Evolutionary conservation across 176 grass and related monocot genomes (phyloP), one percentile per base, ranked within the genome.

Genomic region (Rhynchospora pubera): DNA sequence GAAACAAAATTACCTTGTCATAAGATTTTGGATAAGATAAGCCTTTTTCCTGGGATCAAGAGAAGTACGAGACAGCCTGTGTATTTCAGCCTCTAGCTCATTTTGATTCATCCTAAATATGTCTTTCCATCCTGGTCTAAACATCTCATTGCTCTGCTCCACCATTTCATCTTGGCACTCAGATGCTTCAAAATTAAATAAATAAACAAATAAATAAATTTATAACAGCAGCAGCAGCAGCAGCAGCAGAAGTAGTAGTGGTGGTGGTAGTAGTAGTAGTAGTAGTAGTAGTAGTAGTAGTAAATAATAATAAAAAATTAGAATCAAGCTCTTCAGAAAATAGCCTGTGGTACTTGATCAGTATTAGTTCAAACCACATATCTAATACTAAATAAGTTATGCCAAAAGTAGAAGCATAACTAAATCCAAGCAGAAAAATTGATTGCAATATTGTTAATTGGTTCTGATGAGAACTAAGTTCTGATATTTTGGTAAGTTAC

Each of bases 1-100:
- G 22, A 15, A 62, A 7, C 12, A 62, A 32, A 57, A 75, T 71
- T 63, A 94, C 94, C 94, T 97, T 16, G 94, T 97, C 94, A 97
- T 97, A 24, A 97, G 90, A 84, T 97, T 97, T 85, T 97, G 94
- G 23, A 97, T 94, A 78, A 97, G 85, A 90, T 97, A 97, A 53
- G 94, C 94, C 70, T 92, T 97, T 70, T 91, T 87, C 56, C 91
- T 83, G 68, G 91, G 91, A 83, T 97, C 94, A 86, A 97, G 91
- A 62, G 79, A 93, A 77, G 91, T 89, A 80, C 86, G 84, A 82
- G 94, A 92, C 86, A 97, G 85, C 88, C 90, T 97, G 28, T 84
- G 88, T 83, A 97, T 90, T 85, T 97, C 91, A 22, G 89, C 85
- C 83, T 97, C 94, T 2, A 97, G 83, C 85, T 97, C 94, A 66